Evolutionary conservation across 2,329 filamentous ascomycete species (phyloP).

Genomic region (Sordariomycetes sp.): DNA sequence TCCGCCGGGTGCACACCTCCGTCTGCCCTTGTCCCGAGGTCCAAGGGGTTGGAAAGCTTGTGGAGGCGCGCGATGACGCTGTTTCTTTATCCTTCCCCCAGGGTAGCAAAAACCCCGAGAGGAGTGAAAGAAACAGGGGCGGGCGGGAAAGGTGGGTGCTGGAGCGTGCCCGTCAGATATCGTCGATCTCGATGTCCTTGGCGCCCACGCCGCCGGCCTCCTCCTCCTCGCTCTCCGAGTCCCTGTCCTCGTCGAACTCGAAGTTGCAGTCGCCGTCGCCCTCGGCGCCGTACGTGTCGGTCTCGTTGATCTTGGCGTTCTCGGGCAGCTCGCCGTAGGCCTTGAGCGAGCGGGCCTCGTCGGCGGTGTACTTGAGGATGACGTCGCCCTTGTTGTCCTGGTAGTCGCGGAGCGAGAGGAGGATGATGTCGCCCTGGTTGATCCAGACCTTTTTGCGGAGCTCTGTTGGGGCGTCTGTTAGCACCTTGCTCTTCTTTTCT

Average conservation of each 20-base stretch:
- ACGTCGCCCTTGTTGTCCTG: slow-evolving; percentile 96
- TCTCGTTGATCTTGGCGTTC: slow-evolving; percentile 99
- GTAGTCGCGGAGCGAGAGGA: slow-evolving; percentile 80
- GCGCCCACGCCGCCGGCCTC: slow-evolving; percentile 43
- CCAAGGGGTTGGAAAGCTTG: too few species aligned
- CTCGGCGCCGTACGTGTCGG: slow-evolving; percentile 84
- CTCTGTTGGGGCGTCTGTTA: slow-evolving; percentile 37
- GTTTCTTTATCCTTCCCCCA: not conserved
- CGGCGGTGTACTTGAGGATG: slow-evolving; percentile 90
- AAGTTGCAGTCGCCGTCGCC: slow-evolving; percentile 95
- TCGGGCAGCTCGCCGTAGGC: slow-evolving; percentile 96
- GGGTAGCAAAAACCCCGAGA: not conserved
- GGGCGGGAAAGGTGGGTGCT: not conserved
- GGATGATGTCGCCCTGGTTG: slow-evolving; percentile 85
- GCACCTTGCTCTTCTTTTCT: not conserved
- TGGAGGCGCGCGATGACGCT: too few species aligned
- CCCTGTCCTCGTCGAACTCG: slow-evolving; percentile 93
- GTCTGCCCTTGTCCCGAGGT: not conserved
- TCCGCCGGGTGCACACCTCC: not conserved
- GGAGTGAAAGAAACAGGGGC: not conserved
- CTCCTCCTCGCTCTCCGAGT: slow-evolving; percentile 37
- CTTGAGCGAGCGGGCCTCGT: slow-evolving; percentile 91
- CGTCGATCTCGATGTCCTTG: slow-evolving; percentile 78
- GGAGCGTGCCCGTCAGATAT: slow-evolving; percentile 56
- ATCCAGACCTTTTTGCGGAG: slow-evolving; percentile 99